Evolutionary conservation across 2,329 filamentous ascomycete genomes (phyloP).

Genomic region (Colletotrichum sp.): DNA sequence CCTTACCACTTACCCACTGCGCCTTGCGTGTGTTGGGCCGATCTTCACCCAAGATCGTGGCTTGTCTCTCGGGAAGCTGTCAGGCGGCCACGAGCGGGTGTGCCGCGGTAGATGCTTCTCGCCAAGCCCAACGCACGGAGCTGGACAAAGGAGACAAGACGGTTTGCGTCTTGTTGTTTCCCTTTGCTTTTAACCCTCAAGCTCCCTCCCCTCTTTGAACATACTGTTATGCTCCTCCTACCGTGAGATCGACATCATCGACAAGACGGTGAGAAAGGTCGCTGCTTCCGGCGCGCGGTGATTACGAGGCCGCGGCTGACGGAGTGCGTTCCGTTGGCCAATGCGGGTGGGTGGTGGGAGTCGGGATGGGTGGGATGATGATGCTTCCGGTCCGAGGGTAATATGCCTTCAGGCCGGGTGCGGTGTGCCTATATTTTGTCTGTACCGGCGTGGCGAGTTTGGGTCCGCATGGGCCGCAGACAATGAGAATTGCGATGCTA

Average conservation of each 20-base stretch:
- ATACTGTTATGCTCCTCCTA: neutral
- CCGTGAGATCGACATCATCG: neutral
- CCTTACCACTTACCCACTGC: neutral
- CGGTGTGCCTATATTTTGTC: neutral
- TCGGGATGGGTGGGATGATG: neutral
- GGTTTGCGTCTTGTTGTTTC: neutral
- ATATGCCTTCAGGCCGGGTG: neutral
- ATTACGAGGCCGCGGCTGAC: neutral
- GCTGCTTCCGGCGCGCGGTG: neutral
- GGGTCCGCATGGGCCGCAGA: neutral
- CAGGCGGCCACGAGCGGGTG: neutral
- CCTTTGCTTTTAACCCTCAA: neutral
- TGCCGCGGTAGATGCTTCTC: neutral
- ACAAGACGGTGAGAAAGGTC: neutral
- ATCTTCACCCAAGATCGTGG: neutral
- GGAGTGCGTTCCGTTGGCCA: neutral
- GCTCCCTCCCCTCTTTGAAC: neutral
- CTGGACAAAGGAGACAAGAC: neutral
- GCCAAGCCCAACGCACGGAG: neutral
- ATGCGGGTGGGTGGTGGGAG: neutral
- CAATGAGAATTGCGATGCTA: neutral
- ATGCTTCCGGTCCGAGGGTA: neutral
- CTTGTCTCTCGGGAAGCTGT: neutral
- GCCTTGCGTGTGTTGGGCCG: neutral
- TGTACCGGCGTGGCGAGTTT: neutral